Evolutionary conservation across 2,329 filamentous ascomycete genomes (phyloP).

Genomic region (Davidsoniella virescens): DNA sequence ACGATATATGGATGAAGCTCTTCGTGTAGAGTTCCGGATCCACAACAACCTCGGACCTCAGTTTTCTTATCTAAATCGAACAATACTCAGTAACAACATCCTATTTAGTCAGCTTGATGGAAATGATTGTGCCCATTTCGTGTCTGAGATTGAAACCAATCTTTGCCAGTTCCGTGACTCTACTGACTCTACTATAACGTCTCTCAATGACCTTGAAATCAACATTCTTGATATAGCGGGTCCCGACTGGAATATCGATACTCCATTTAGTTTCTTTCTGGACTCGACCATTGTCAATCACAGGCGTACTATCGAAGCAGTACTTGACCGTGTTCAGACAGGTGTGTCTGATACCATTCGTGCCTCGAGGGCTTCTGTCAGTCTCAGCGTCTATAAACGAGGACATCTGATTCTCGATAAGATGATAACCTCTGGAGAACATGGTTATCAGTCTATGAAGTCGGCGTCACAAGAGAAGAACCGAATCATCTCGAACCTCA

Average conservation of each 20-base stretch:
- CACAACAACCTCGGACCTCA: slow-evolving; percentile 33
- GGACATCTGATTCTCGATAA: slow-evolving; percentile 37
- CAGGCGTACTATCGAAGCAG: slow-evolving; percentile 29
- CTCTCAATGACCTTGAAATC: slow-evolving; percentile 32
- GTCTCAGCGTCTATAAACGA: slow-evolving; percentile 33
- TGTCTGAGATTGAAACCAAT: slow-evolving; percentile 23
- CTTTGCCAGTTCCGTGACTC: slow-evolving; percentile 24
- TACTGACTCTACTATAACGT: slow-evolving; percentile 25
- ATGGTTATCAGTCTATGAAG: slow-evolving; percentile 19
- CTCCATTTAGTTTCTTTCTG: slow-evolving; percentile 30
- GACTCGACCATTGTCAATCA: slow-evolving; percentile 27
- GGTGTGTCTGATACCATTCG: slow-evolving; percentile 33
- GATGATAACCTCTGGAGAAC: slow-evolving; percentile 25
- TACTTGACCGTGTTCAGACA: slow-evolving; percentile 34
- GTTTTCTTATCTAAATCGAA: slow-evolving; percentile 28
- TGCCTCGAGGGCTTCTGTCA: slow-evolving; percentile 30
- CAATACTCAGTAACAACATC: slow-evolving; percentile 26
- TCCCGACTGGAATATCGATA: slow-evolving; percentile 28
- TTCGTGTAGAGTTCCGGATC: slow-evolving; percentile 30
- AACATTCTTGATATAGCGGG: slow-evolving; percentile 30
- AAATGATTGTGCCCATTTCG: slow-evolving; percentile 29
- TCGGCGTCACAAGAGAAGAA: slow-evolving; percentile 19
- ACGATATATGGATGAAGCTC: slow-evolving; percentile 25
- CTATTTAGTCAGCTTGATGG: slow-evolving; percentile 29
- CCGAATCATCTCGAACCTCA: slow-evolving; percentile 25